Conservation (phyloP, 2,329 filamentous ascomycete genomes). For the Colletotrichum endophyticum region DNA sequence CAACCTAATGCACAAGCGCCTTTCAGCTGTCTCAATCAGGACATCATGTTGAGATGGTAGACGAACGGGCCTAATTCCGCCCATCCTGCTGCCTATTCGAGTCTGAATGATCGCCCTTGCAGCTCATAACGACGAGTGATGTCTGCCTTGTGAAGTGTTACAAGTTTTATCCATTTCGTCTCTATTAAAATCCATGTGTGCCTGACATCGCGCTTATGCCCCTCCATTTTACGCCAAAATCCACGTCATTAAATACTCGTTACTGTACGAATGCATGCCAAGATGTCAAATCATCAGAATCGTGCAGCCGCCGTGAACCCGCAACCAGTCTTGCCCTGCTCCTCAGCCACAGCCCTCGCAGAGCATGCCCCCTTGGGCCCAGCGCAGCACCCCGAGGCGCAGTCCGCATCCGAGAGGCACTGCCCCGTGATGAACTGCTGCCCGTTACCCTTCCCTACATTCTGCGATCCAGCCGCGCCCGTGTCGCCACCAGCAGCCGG, state of each 20-base stretch:
- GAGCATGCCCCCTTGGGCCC: conserved; percentile 14
- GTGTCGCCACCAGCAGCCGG: background rate
- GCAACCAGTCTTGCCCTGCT: conserved; percentile 6
- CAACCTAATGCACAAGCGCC: background rate
- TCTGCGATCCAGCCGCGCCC: conserved; percentile 20
- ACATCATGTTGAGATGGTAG: no score
- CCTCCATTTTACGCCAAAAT: background rate
- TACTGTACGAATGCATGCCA: background rate
- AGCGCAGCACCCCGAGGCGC: conserved; percentile 35
- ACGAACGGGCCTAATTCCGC: background rate
- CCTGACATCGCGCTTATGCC: background rate
- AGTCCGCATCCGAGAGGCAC: conserved; percentile 29
- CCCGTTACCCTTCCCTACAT: conserved; percentile 27
- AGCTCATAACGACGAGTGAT: background rate
- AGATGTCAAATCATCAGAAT: background rate
- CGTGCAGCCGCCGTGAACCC: background rate
- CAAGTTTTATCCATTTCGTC: background rate
- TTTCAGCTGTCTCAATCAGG: background rate
- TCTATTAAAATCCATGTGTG: background rate
- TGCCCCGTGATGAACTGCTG: conserved; percentile 32
- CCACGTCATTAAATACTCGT: background rate
- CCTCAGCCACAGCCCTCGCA: conserved; percentile 6
- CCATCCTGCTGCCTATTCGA: background rate
- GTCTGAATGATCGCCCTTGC: background rate
- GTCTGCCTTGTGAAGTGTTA: background rate